Percentiles rank a stretch among this genome's conserved stretches.
These are phyloP conservation scores for Athelia sp. DNA, from an alignment of 1,284 basidiomycete genomes.

Conservation along the genomic window DNA sequence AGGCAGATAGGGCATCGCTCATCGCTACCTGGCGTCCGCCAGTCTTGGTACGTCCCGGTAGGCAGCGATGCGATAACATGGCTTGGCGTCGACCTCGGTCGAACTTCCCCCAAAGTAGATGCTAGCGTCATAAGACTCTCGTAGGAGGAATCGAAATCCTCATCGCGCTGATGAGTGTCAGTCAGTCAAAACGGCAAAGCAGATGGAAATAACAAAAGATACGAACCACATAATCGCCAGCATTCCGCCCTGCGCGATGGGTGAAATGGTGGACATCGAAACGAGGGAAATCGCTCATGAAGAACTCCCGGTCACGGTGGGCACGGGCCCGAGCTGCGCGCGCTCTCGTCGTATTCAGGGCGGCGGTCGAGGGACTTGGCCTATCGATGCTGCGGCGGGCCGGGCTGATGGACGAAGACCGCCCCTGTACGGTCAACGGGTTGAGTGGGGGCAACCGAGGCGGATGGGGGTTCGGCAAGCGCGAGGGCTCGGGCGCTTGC, in stretches of 20 bases:
- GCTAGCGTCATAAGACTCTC: conserved; percentile 59
- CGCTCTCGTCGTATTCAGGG: not conserved
- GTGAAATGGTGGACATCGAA: conserved; percentile 5
- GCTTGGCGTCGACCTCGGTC: conserved; percentile 54
- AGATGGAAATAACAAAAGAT: not conserved
- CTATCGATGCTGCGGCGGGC: not conserved
- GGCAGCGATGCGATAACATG: conserved; percentile 55
- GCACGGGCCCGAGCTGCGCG: not conserved
- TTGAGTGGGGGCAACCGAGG: not conserved
- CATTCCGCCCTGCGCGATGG: not conserved
- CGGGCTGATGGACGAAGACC: not conserved
- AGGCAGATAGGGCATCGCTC: conserved; percentile 73
- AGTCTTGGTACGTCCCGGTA: conserved; percentile 59
- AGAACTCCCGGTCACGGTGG: not conserved
- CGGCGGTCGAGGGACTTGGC: not conserved
- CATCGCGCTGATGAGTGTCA: conserved; percentile 47
- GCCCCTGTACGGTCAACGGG: not conserved
- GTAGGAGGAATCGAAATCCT: conserved; percentile 68
- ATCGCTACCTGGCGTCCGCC: conserved; percentile 58
- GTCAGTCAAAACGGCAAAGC: not conserved
- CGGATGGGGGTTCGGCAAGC: too few species aligned
- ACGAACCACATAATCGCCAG: conserved; percentile 62
- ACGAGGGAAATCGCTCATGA: conserved; percentile 4
- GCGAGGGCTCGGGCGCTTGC: not conserved
- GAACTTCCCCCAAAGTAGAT: conserved; percentile 56